Evolutionary conservation across 805 yeast species (phyloP).

Genomic region (Spathaspora passalidarum): DNA sequence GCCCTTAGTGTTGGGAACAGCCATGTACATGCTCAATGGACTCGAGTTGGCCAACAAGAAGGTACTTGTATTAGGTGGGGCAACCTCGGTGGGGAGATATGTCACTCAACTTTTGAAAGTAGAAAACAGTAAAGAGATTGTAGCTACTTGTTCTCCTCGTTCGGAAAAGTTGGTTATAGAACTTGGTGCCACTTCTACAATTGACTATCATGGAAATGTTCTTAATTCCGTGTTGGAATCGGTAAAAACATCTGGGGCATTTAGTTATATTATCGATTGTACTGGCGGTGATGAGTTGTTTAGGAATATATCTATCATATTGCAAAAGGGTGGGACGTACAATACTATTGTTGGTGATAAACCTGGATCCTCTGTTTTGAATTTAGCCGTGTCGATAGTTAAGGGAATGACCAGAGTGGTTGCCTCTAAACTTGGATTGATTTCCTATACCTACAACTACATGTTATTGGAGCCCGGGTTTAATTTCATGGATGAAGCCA

Average conservation of each 20-base stretch:
- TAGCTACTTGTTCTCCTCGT: slow-evolving; percentile 51
- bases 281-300: slow-evolving; percentile 57
- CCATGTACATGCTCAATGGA: slow-evolving; percentile 38
- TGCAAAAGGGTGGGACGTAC: slow-evolving; percentile 50
- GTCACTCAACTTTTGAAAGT: slow-evolving; percentile 54
- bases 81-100: slow-evolving; percentile 63
- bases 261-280: slow-evolving; percentile 63
- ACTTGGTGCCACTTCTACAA: slow-evolving; percentile 56
- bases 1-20: slow-evolving; percentile 66
- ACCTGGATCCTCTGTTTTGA: slow-evolving; percentile 7
- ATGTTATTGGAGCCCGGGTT: background rate
- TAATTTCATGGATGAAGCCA: slow-evolving; percentile 19
- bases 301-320: slow-evolving; percentile 34
- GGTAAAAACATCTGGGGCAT: slow-evolving; percentile 34
- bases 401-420: background rate
- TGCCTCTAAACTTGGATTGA: background rate
- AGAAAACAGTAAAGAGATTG: slow-evolving; percentile 46
- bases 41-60: slow-evolving; percentile 41
- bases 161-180: slow-evolving; percentile 42
- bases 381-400: background rate
- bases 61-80: slow-evolving; percentile 69
- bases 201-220: slow-evolving; percentile 51
- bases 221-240: slow-evolving; percentile 32
- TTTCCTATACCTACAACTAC: background rate
- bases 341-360: slow-evolving; percentile 58